Evolutionary conservation across 1,284 basidiomycete genomes (phyloP).

Genomic region (Austroboletus rostrupii): DNA sequence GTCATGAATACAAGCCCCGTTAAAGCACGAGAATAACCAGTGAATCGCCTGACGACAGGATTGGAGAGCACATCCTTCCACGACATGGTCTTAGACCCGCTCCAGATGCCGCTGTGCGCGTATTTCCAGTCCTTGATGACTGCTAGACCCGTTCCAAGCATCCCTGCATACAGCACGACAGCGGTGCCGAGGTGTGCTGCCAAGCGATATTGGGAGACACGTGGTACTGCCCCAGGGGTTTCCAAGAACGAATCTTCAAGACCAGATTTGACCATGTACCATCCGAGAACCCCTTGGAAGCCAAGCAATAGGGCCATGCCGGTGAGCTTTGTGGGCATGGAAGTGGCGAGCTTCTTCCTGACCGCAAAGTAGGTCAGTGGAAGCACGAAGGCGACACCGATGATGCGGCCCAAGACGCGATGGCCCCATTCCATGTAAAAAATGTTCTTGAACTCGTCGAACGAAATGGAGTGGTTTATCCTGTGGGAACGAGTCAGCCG

Average conservation of each 20-base stretch:
- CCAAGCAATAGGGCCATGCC: constrained; percentile 81
- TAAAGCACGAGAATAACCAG: constrained; percentile 55
- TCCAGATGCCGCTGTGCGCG: constrained; percentile 44
- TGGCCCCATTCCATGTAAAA: constrained; percentile 99
- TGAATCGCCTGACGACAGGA: constrained; percentile 58
- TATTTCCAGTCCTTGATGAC: constrained; percentile 81
- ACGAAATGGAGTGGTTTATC: constrained; percentile 82
- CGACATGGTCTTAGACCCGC: constrained; percentile 39
- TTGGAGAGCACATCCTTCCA: constrained; percentile 56
- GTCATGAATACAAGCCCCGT: constrained; percentile 84
- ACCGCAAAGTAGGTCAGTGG: constrained; percentile 78
- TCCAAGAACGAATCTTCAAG: constrained; percentile 81
- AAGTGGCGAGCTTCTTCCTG: constrained; percentile 62
- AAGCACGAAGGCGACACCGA: constrained; percentile 79
- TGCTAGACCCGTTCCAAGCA: constrained; percentile 81
- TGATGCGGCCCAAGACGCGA: constrained; percentile 87
- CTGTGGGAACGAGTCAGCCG: constrained; percentile 40
- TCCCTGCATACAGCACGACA: constrained; percentile 86
- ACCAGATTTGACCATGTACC: constrained; percentile 99
- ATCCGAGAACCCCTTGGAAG: constrained; percentile 88
- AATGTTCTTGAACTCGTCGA: constrained; percentile 93
- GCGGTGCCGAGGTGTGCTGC: constrained; percentile 93
- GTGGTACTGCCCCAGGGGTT: constrained; percentile 80
- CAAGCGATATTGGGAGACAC: constrained; percentile 95
- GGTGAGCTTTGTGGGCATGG: constrained; percentile 61